Evolutionary conservation across 2,329 filamentous ascomycete species (phyloP).

Genomic region (Fusarium sulawesiense): DNA sequence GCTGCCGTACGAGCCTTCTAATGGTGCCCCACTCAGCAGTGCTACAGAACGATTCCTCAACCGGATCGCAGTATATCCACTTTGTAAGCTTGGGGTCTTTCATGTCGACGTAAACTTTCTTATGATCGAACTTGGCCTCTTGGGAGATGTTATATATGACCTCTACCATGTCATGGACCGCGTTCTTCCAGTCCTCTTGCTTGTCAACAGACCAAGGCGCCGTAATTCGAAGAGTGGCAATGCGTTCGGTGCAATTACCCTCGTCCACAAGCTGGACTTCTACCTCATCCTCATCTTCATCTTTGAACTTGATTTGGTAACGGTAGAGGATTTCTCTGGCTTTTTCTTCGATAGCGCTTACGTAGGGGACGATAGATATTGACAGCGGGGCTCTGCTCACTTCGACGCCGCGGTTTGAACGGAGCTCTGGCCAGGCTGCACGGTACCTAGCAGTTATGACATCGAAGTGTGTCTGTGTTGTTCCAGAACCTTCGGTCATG

Average conservation of each 20-base stretch:
- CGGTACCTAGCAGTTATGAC: not conserved
- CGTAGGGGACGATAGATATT: too few relatives aligned
- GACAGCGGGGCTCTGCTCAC: not conserved
- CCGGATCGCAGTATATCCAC: rapidly evolving
- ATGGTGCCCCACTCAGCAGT: not conserved
- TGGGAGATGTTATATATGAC: rapidly evolving
- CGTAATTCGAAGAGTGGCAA: not conserved
- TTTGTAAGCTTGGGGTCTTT: not conserved
- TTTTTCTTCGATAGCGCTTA: not conserved
- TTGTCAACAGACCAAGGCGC: not conserved
- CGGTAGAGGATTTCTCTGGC: not conserved
- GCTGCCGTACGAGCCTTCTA: not conserved
- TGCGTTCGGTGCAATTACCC: too few relatives aligned
- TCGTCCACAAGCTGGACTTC: not conserved
- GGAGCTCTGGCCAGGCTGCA: not conserved
- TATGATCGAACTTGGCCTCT: not conserved
- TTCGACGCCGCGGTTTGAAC: not conserved
- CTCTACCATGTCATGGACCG: rapidly evolving
- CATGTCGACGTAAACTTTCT: rapidly evolving
- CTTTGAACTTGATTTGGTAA: not conserved
- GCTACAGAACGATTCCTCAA: not conserved
- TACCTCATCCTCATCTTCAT: not conserved
- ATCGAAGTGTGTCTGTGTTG: rapidly evolving
- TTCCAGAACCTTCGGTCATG: rapidly evolving
- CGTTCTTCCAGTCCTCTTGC: not conserved